These are phyloP conservation scores for Plasmodium sp. DNA, from an alignment of 169 alveolate genomes.

Conservation along the genomic window DNA sequence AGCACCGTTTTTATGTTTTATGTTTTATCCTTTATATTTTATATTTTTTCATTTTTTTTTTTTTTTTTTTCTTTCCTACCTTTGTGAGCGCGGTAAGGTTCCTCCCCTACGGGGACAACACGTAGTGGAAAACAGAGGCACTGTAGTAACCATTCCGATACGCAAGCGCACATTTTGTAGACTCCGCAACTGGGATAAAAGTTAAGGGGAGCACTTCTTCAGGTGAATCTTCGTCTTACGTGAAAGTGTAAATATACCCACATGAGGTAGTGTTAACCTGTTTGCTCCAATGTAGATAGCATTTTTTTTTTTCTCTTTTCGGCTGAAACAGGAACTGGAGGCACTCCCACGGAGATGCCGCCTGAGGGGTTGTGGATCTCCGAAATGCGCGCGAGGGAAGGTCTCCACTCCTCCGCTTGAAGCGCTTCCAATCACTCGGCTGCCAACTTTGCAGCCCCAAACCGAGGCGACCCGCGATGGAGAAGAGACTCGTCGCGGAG, in stretches of 20 bases:
- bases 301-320: background rate
- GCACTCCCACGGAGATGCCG: background rate
- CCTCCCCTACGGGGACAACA: background rate
- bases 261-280: background rate
- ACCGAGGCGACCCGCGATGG: background rate
- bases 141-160: background rate
- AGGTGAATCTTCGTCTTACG: background rate
- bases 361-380: background rate
- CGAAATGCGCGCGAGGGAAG: background rate
- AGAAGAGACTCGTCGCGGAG: slow-evolving; percentile 29
- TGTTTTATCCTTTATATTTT: background rate
- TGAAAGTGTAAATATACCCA: background rate
- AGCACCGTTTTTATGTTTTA: background rate
- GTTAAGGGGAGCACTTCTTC: background rate
- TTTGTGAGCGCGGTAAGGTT: background rate
- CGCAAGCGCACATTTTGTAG: background rate
- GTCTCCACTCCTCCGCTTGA: background rate
- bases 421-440: background rate
- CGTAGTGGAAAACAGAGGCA: background rate
- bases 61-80: background rate
- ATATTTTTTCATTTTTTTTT: background rate
- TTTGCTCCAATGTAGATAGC: background rate
- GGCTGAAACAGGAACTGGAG: background rate
- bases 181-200: background rate
- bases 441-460: too few relatives aligned